These are phyloP conservation scores for Candida maris DNA, from an alignment of 805 yeast genomes.

Conservation along the genomic window DNA sequence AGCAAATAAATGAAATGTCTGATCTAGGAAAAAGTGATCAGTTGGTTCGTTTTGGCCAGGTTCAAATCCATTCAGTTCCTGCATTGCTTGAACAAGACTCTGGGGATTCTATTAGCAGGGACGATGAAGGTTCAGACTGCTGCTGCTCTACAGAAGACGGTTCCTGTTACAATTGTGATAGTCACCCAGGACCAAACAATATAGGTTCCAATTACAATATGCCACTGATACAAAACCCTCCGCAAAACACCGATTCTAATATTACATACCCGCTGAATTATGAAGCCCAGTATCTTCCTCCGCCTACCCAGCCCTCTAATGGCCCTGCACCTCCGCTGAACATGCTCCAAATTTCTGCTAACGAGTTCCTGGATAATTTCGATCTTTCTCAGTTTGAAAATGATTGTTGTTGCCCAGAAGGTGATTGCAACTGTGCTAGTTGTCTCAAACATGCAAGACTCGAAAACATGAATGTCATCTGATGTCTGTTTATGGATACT, in stretches of 20 bases:
- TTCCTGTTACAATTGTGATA: conserved; percentile 33
- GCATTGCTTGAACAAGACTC: conserved; percentile 12
- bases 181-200: too few relatives aligned
- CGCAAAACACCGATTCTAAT: neutral
- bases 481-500: neutral
- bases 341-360: conserved; percentile 14
- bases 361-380: conserved; percentile 19
- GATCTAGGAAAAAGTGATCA: conserved; percentile 3
- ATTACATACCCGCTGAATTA: neutral
- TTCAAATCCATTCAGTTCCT: conserved; percentile 19
- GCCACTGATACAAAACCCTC: too few relatives aligned
- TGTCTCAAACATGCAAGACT: conserved; percentile 32
- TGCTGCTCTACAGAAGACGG: conserved; percentile 32
- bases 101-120: conserved; percentile 2
- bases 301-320: too few relatives aligned
- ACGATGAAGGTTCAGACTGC: conserved; percentile 20
- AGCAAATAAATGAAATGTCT: neutral
- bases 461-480: conserved; percentile 13
- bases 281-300: neutral
- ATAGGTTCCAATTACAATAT: too few relatives aligned
- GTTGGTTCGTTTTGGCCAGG: conserved; percentile 23
- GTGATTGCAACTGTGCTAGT: conserved; percentile 28
- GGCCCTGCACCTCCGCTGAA: too few relatives aligned
- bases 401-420: conserved; percentile 32
- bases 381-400: conserved; percentile 22